Percentiles rank a stretch among this genome's conserved stretches.
phyloP scores from a whole-genome alignment of 345 rosid species.

The Pugionium dolabratum region DNA sequence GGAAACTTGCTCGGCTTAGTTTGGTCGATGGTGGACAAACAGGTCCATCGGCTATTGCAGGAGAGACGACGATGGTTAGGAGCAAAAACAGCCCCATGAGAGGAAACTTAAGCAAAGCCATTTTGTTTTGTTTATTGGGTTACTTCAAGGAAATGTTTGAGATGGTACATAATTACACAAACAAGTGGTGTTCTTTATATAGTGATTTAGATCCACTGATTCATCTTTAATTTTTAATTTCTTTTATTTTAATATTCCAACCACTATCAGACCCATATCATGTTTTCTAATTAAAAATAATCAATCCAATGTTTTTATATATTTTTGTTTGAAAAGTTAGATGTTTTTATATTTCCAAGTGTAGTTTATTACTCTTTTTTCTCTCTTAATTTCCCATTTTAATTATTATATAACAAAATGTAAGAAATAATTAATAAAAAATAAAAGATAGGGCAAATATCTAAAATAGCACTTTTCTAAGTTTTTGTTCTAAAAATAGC shows the following conservation, averaged over 20 bases:
- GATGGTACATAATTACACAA: background rate
- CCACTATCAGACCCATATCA: background rate
- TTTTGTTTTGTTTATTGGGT: constrained; percentile 5
- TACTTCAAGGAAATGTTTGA: background rate
- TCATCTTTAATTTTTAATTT: background rate
- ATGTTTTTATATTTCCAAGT: too few species aligned
- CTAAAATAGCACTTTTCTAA: too few species aligned
- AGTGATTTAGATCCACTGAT: background rate
- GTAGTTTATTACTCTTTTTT: too few species aligned
- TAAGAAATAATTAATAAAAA: too few species aligned
- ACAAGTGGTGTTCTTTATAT: background rate
- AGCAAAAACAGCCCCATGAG: constrained; percentile 28
- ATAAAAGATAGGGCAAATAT: too few species aligned
- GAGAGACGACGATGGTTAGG: constrained; percentile 15
- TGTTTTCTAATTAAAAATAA: background rate
- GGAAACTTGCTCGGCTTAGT: constrained; percentile 36
- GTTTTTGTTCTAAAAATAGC: too few species aligned
- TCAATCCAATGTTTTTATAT: too few species aligned
- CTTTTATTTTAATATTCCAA: too few species aligned
- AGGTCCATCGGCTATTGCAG: constrained; percentile 20
- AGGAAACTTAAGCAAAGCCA: constrained; percentile 30
- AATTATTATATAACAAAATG: too few species aligned
- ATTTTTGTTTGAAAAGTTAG: too few species aligned
- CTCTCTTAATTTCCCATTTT: too few species aligned
- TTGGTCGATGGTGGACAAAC: constrained; percentile 25